phyloP scores from a whole-genome alignment of 345 rosid species.

The Lumnitzera littorea region DNA sequence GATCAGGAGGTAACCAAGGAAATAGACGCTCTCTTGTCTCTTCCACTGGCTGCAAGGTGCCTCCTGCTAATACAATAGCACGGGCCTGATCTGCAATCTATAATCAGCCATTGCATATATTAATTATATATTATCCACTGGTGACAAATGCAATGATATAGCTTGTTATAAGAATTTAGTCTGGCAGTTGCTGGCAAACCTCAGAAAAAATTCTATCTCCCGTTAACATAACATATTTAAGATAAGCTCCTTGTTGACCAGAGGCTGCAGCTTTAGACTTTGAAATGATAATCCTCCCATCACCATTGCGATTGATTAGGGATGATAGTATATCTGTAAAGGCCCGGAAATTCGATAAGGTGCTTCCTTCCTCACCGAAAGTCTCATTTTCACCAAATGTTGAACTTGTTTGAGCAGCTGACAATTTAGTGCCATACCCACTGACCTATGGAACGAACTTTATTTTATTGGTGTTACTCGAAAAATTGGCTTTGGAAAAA shows the following conservation, averaged over 20 bases:
- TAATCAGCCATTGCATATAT: neutral
- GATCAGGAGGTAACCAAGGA: slow-evolving; percentile 63
- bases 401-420: slow-evolving; percentile 36
- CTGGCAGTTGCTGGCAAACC: slow-evolving; percentile 35
- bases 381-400: slow-evolving; percentile 20
- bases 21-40: slow-evolving; percentile 90
- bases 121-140: no score
- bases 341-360: slow-evolving; percentile 65
- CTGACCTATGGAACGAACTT: slow-evolving; percentile 45
- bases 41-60: slow-evolving; percentile 94
- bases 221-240: slow-evolving; percentile 88
- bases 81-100: slow-evolving; percentile 81
- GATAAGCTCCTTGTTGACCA: slow-evolving; percentile 46
- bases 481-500: slow-evolving; percentile 7
- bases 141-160: no score
- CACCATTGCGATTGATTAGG: slow-evolving; percentile 70
- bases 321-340: slow-evolving; percentile 59
- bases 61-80: slow-evolving; percentile 85
- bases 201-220: slow-evolving; percentile 82
- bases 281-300: slow-evolving; percentile 85
- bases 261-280: slow-evolving; percentile 31
- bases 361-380: slow-evolving; percentile 39
- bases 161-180: neutral
- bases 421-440: slow-evolving; percentile 59
- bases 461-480: slow-evolving; percentile 4